Conservation (phyloP, 495 filamentous ascomycete genomes). For the Tuber magnatum region DNA sequence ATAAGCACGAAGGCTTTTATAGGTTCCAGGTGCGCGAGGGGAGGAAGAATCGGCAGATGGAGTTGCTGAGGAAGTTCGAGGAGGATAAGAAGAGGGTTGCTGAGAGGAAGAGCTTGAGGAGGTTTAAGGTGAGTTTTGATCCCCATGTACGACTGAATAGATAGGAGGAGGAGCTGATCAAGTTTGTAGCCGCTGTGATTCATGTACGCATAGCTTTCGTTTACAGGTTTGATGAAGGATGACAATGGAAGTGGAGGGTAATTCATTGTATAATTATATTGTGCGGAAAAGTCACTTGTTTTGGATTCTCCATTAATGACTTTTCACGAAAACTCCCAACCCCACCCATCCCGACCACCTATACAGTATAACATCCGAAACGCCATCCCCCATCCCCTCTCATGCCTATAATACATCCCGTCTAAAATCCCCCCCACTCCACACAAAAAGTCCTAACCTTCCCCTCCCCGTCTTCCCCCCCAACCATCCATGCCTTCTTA, state of each 20-base stretch:
- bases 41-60: constrained; percentile 70
- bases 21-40: constrained; percentile 87
- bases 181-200: constrained; percentile 22
- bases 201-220: neutral
- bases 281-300: neutral
- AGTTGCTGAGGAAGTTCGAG: constrained; percentile 60
- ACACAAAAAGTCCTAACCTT: constrained; percentile 63
- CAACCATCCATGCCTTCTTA: constrained; percentile 89
- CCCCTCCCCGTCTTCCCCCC: constrained; percentile 50
- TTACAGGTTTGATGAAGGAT: neutral
- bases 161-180: neutral
- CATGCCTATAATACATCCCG: neutral
- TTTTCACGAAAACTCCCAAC: neutral
- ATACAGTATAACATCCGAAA: neutral
- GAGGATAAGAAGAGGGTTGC: constrained; percentile 57
- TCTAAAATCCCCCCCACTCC: constrained; percentile 77
- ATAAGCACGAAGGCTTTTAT: constrained; percentile 74
- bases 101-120: constrained; percentile 53
- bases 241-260: neutral
- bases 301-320: neutral
- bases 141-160: neutral
- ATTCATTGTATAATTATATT: neutral
- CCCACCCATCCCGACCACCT: neutral
- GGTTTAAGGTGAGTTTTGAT: constrained; percentile 42
- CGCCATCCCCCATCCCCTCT: neutral